Percentiles rank a stretch among this genome's conserved stretches.
Conservation (phyloP, 768 basidiomycete species). For the Tricholoma hemisulphureum region DNA sequence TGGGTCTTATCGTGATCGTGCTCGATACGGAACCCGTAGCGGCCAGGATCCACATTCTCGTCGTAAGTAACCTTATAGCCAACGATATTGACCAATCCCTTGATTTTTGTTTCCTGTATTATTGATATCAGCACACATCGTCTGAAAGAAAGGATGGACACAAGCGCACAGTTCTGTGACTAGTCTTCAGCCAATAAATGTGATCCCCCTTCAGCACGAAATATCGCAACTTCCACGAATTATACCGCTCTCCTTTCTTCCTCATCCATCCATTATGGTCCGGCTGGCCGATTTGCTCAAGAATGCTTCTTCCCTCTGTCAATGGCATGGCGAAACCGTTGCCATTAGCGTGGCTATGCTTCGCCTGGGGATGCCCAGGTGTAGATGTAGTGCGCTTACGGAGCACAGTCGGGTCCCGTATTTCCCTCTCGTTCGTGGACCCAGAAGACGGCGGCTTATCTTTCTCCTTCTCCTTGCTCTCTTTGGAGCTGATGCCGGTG, state of each 20-base stretch:
- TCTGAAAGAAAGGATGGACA: conserved; percentile 12
- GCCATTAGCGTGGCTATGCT: conserved; percentile 7
- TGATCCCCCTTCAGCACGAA: conserved; percentile 92
- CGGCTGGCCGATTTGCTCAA: conserved; percentile 87
- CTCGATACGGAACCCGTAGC: conserved; percentile 92
- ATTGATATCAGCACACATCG: neutral
- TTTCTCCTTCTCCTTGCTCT: conserved; percentile 10
- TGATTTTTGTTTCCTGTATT: conserved; percentile 84
- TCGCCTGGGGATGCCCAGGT: conserved; percentile 8
- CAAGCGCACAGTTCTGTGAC: conserved; percentile 54
- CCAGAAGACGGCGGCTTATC: conserved; percentile 8
- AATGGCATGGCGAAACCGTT: conserved; percentile 29
- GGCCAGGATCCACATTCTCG: conserved; percentile 87
- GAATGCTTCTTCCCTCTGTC: conserved; percentile 66
- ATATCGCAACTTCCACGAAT: conserved; percentile 88
- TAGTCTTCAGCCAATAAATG: conserved; percentile 82
- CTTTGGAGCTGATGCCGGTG: conserved; percentile 4
- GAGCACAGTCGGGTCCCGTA: conserved; percentile 40
- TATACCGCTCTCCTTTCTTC: conserved; percentile 93
- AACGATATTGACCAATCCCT: conserved; percentile 89
- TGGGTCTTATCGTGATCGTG: conserved; percentile 87
- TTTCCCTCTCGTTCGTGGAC: conserved; percentile 21
- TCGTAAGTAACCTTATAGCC: conserved; percentile 95
- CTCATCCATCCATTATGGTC: conserved; percentile 94
- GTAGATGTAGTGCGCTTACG: conserved; percentile 56